phyloP scores from a whole-genome alignment of 106 monocot genomes.

The Allium sativum region DNA sequence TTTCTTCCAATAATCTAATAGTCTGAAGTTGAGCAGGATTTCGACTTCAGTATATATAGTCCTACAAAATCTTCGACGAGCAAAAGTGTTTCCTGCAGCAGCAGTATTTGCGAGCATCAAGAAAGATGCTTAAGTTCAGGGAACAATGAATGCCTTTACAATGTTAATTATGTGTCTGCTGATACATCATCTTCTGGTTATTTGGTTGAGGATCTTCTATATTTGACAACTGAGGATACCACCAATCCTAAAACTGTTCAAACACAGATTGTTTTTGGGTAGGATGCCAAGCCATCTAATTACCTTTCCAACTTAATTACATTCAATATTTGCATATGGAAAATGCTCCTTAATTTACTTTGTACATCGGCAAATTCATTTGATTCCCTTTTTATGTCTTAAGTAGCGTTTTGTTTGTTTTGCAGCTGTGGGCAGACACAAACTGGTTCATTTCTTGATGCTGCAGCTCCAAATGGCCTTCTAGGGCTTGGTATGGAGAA shows the following conservation, averaged over 20 bases:
- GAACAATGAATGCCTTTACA: constrained; percentile 45
- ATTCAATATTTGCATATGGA: no score
- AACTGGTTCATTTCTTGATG: constrained; percentile 80
- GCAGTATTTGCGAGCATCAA: constrained; percentile 42
- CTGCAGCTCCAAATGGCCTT: constrained; percentile 89
- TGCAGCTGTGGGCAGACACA: constrained; percentile 82
- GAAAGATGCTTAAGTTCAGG: constrained; percentile 28
- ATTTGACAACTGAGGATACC: constrained; percentile 55
- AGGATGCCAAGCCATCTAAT: constrained; percentile 7
- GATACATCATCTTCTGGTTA: constrained; percentile 75
- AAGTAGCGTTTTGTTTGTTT: not conserved
- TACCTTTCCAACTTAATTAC: no score
- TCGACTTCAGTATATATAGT: constrained; percentile 56
- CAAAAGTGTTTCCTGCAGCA: constrained; percentile 59
- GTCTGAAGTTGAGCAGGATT: constrained; percentile 25
- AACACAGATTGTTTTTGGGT: constrained; percentile 74
- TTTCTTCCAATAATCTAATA: constrained; percentile 6
- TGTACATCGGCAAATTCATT: no score
- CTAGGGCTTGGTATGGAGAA: constrained; percentile 85
- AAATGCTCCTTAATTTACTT: no score
- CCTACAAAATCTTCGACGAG: constrained; percentile 59
- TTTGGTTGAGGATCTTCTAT: constrained; percentile 76
- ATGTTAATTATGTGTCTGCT: constrained; percentile 59
- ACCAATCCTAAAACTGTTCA: constrained; percentile 29
- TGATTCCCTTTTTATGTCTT: no score